Evolutionary conservation across 225 moss, liverwort and hornwort species (phyloP).

Genomic region (Polytrichum commune): DNA sequence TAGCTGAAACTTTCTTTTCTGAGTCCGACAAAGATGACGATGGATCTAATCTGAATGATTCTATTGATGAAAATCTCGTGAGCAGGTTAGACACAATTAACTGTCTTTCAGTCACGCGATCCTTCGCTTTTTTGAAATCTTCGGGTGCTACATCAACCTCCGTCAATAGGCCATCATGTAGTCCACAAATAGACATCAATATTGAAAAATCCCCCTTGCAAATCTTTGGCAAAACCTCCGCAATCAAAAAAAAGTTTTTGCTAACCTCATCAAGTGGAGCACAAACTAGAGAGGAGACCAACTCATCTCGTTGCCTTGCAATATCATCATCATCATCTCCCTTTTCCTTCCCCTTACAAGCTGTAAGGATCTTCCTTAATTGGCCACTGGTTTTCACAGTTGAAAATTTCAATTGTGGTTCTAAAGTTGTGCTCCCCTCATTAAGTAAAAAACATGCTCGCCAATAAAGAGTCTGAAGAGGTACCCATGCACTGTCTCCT

Average conservation of each 20-base stretch:
- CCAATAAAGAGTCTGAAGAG: slow-evolving; percentile 42
- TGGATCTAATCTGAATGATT: slow-evolving; percentile 14
- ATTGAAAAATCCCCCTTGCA: slow-evolving; percentile 47
- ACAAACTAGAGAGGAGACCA: slow-evolving; percentile 48
- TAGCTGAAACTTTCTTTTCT: slow-evolving; percentile 13
- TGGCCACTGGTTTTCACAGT: slow-evolving; percentile 24
- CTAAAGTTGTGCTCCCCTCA: slow-evolving; percentile 10
- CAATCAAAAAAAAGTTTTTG: slow-evolving; percentile 51
- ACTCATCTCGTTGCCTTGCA: slow-evolving; percentile 20
- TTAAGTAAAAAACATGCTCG: slow-evolving; percentile 26
- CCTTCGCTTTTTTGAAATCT: slow-evolving; percentile 22
- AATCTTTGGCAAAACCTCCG: slow-evolving; percentile 41
- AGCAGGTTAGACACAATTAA: slow-evolving; percentile 28
- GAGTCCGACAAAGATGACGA: slow-evolving; percentile 7
- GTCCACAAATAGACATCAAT: slow-evolving; percentile 50
- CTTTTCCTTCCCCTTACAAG: slow-evolving; percentile 28
- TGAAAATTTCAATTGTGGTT: slow-evolving; percentile 11
- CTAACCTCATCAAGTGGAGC: slow-evolving; percentile 44
- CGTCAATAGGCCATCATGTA: slow-evolving; percentile 48
- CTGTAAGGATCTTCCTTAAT: slow-evolving; percentile 44
- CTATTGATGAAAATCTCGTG: slow-evolving; percentile 29
- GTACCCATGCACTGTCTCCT: slow-evolving; percentile 48
- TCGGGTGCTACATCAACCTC: slow-evolving; percentile 41
- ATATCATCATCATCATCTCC: slow-evolving; percentile 16
- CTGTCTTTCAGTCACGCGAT: slow-evolving; percentile 20